Evolutionary conservation across 768 basidiomycete genomes (phyloP), one percentile per base, ranked within the genome.

Genomic region (Coprinopsis strossmayeri): DNA sequence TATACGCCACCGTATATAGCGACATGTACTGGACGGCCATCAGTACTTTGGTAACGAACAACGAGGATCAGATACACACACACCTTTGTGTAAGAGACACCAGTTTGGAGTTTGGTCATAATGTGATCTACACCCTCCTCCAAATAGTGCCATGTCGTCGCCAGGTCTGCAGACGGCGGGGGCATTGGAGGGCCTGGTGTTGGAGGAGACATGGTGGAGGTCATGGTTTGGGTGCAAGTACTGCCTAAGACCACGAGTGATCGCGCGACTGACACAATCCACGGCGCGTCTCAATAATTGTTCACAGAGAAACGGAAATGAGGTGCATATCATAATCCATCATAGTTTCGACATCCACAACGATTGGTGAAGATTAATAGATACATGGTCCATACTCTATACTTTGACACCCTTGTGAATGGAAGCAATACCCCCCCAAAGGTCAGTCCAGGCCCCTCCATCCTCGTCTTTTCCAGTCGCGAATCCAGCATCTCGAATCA

Each of bases 1-100:
- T 97, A 75, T 99, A 98, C 7, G 91, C 88, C 45, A 92, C 90
- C 20, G 93, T 95, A 68, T 97, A 81, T 37, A 83, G 57, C 58
- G 85, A 92, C 90, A 87, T 91, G 64, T 91, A 91, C 75, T 90
- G 55, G 28, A 5, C 34, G 27, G 46, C 51, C 49, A 42, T 56
- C 44, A 52, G 51, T 47, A 34, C 20, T 30, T 37, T 23, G 35
- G 46, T 35, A 7, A 17, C 11, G 13, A 37, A 9, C 32, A 44
- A 23, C 21, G 20, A 18, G n/a, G 35, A 46, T 46, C 27, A 45
- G 21, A 49, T 46, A 26, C 43, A 37, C 18, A 35, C 44, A 42
- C 57, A 76, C 76, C 69, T 78, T 77, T 52, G 87, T 86, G 68
- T 88, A 90, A 18, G 90, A 90, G 46, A 92, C 85, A 52, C 90